Conservation (phyloP, 345 rosid genomes). For the Lepidium sativum region DNA sequence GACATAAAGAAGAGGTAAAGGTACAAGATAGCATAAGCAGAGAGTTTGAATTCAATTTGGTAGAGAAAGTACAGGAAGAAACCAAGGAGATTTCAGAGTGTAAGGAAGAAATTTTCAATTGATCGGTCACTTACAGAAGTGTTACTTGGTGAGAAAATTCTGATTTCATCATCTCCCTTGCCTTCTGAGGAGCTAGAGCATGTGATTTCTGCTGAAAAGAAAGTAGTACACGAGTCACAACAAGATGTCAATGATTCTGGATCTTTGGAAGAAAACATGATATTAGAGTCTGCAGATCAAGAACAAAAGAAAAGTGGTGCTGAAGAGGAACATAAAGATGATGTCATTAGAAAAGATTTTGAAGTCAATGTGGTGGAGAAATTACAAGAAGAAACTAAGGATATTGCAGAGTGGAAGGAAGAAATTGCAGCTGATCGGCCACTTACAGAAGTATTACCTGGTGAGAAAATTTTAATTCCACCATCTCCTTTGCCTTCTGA, state of each 20-base stretch:
- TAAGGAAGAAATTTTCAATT: slow-evolving; percentile 10
- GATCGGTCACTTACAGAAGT: slow-evolving; percentile 16
- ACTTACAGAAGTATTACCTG: slow-evolving; percentile 16
- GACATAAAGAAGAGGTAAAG: not conserved
- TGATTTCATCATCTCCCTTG: slow-evolving; percentile 10
- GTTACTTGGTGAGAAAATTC: slow-evolving; percentile 18
- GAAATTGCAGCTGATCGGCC: slow-evolving; percentile 14
- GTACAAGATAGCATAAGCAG: too few relatives aligned
- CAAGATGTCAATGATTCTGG: not conserved
- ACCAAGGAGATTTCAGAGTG: slow-evolving; percentile 14
- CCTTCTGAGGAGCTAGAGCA: slow-evolving; percentile 12
- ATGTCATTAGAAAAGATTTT: not conserved
- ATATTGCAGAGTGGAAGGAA: slow-evolving; percentile 19
- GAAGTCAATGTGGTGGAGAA: not conserved
- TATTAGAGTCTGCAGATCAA: not conserved
- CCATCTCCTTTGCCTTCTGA: slow-evolving; percentile 9
- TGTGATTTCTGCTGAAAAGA: slow-evolving; percentile 1
- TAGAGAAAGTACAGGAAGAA: slow-evolving; percentile 6
- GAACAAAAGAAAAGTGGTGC: not conserved
- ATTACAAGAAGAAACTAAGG: slow-evolving; percentile 4
- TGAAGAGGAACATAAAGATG: slow-evolving; percentile 8
- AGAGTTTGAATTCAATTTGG: not conserved
- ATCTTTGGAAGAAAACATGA: not conserved
- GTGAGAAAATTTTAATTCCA: slow-evolving; percentile 13
- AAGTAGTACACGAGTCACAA: slow-evolving; percentile 2